phyloP scores from a whole-genome alignment of 2,329 filamentous ascomycete species.

The Pseudogymnoascus sp. region DNA sequence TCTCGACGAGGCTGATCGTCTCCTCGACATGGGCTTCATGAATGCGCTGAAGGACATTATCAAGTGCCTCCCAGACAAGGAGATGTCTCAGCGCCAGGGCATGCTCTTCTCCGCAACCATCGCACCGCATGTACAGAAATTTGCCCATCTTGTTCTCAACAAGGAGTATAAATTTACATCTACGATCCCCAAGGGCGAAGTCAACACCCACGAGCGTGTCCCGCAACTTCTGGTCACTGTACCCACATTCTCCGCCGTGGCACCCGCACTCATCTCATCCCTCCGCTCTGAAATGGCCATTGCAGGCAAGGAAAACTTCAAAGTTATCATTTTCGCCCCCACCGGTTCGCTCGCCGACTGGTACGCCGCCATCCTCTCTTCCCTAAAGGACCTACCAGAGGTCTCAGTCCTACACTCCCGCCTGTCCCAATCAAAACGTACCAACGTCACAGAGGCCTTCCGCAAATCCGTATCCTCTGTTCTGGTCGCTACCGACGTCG shows the following conservation, averaged over 20 bases:
- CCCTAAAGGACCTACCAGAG: slow-evolving; percentile 25
- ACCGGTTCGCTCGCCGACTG: slow-evolving; percentile 66
- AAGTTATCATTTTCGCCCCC: slow-evolving; percentile 90
- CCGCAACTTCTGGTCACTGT: slow-evolving; percentile 68
- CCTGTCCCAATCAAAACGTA: slow-evolving; percentile 61
- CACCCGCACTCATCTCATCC: slow-evolving; percentile 72
- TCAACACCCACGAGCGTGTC: slow-evolving; percentile 74
- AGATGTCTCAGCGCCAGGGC: slow-evolving; percentile 67
- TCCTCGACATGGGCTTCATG: slow-evolving; percentile 89
- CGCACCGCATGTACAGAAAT: slow-evolving; percentile 67
- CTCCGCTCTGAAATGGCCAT: slow-evolving; percentile 49
- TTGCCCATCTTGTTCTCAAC: slow-evolving; percentile 72
- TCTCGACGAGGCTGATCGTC: slow-evolving; percentile 94
- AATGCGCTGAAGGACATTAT: slow-evolving; percentile 56
- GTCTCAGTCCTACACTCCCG: slow-evolving; percentile 61
- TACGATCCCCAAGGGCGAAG: slow-evolving; percentile 74
- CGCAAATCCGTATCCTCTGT: slow-evolving; percentile 52
- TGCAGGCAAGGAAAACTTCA: slow-evolving; percentile 52
- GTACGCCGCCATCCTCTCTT: slow-evolving; percentile 46
- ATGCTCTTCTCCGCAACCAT: slow-evolving; percentile 95
- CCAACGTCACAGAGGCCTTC: slow-evolving; percentile 63
- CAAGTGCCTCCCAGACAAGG: slow-evolving; percentile 50
- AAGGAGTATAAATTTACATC: slow-evolving; percentile 79
- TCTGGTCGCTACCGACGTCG: slow-evolving; percentile 71
- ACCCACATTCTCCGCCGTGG: slow-evolving; percentile 61